Conservation (phyloP, 2,329 filamentous ascomycete species). For the Talaromyces sp. region DNA sequence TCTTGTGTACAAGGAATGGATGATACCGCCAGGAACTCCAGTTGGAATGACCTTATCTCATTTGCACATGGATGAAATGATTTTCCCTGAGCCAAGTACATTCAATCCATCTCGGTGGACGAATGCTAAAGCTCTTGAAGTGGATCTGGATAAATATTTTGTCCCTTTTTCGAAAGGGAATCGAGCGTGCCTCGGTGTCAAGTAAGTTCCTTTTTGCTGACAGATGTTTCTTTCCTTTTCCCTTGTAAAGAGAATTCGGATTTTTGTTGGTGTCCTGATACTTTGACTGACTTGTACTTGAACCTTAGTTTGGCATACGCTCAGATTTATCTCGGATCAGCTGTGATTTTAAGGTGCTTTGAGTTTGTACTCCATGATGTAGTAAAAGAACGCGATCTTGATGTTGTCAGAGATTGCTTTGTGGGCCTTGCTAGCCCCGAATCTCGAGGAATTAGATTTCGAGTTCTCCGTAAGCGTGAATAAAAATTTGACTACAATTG, state of each 20-base stretch:
- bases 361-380: background rate
- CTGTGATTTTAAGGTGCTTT: background rate
- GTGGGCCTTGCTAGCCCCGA: background rate
- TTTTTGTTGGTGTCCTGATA: background rate
- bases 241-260: background rate
- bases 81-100: background rate
- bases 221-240: background rate
- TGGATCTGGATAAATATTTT: background rate
- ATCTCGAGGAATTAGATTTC: background rate
- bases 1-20: background rate
- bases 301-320: background rate
- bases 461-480: background rate
- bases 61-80: background rate
- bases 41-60: background rate
- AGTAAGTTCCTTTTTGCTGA: background rate
- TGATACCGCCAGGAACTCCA: background rate
- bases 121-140: background rate
- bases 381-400: background rate
- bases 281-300: background rate
- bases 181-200: background rate
- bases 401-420: background rate
- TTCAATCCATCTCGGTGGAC: background rate
- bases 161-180: background rate
- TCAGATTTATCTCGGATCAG: background rate
- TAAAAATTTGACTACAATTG: background rate